These are phyloP conservation scores for Nitzschia palea DNA, from an alignment of 108 stramenopile genomes.

Conservation along the genomic window DNA sequence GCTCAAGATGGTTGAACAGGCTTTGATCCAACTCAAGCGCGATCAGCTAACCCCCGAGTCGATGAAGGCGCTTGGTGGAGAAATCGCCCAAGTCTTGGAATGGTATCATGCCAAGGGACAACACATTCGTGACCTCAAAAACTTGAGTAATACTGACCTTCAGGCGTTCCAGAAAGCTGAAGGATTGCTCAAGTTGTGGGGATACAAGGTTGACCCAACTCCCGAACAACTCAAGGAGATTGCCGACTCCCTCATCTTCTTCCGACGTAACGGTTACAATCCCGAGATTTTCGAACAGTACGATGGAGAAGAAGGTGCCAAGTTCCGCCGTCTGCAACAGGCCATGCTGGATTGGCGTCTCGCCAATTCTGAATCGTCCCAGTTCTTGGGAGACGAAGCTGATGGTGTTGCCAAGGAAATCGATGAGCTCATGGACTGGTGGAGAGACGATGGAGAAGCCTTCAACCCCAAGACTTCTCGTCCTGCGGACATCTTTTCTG, in stretches of 20 bases:
- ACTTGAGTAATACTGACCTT: background rate
- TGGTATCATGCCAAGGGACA: constrained; percentile 38
- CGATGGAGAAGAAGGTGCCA: constrained; percentile 34
- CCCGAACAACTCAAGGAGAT: constrained; percentile 32
- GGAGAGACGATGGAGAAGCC: constrained; percentile 26
- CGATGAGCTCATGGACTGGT: constrained; percentile 37
- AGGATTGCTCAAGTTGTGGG: constrained; percentile 35
- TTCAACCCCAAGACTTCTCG: constrained; percentile 20
- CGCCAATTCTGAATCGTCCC: constrained; percentile 16
- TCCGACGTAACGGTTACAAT: constrained; percentile 35
- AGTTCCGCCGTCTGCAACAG: constrained; percentile 37
- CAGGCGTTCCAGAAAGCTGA: constrained; percentile 36
- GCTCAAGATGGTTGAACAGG: constrained; percentile 42
- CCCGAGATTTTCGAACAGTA: constrained; percentile 36
- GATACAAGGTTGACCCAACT: constrained; percentile 28
- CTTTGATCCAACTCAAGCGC: constrained; percentile 27
- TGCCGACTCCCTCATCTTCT: constrained; percentile 39
- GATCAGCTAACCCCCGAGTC: constrained; percentile 12
- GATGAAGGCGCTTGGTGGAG: constrained; percentile 13
- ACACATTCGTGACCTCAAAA: constrained; percentile 19
- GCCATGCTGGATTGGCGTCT: constrained; percentile 44
- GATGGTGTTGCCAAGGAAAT: constrained; percentile 38
- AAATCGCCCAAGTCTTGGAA: constrained; percentile 26
- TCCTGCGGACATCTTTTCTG: constrained; percentile 17
- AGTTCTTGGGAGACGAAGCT: constrained; percentile 15